phyloP scores from a whole-genome alignment of 2,329 filamentous ascomycete species.

The Thielaviopsis musarum region DNA sequence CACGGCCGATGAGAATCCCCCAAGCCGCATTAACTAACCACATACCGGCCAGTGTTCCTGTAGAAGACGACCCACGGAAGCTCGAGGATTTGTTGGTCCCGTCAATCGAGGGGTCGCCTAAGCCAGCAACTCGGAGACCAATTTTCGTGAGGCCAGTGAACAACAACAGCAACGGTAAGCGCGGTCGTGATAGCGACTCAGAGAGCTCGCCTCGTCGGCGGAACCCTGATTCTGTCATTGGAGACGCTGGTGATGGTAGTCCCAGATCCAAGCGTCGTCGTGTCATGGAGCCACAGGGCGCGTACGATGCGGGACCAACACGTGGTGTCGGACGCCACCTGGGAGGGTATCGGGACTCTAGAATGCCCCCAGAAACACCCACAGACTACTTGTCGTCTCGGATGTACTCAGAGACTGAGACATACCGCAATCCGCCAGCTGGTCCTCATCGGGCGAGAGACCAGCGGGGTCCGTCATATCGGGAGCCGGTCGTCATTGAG shows the following conservation, averaged over 20 bases:
- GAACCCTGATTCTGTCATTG: neutral
- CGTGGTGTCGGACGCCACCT: no score
- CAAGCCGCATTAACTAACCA: no score
- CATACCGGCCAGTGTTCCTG: neutral
- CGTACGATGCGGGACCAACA: no score
- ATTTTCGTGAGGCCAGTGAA: neutral
- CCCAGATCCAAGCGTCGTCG: neutral
- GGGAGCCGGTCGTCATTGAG: no score
- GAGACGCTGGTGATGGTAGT: neutral
- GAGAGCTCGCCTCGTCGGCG: neutral
- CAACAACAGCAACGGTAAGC: slow-evolving; percentile 2
- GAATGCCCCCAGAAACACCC: no score
- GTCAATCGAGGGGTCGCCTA: slow-evolving; percentile 6
- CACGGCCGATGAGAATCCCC: neutral
- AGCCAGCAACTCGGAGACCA: neutral
- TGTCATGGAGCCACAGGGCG: neutral
- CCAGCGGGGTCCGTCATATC: no score
- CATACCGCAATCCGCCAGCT: no score
- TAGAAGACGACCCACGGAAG: neutral
- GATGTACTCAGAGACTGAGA: no score
- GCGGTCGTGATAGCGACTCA: neutral
- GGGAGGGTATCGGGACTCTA: no score
- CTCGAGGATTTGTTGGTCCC: slow-evolving; percentile 2
- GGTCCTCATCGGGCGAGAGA: no score
- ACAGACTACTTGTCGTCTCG: no score